Evolutionary conservation across 129 eudicot genomes (phyloP), one percentile per base, ranked within the genome.

Genomic region (Artemisia annua): DNA sequence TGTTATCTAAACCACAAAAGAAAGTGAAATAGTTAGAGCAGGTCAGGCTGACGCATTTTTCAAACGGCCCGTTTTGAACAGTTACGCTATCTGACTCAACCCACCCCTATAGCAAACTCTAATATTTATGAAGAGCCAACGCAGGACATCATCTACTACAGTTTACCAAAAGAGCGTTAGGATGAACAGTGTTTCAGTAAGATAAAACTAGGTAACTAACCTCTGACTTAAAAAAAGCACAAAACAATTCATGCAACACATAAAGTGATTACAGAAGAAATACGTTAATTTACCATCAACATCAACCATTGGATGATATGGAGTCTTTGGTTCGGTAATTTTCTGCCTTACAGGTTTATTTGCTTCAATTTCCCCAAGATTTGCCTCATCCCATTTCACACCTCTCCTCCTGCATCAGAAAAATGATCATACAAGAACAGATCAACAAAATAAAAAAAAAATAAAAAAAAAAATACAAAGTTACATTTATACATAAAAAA

Each of bases 321-420:
- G 89, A 67, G 93, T 91, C 88, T 88, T 88, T 13, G 87, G 96
- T 72, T 86, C 92, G 3, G 92, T 88, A 26, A 88, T 84, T 82
- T 91, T 91, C 83, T 91, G 97, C 81, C 97, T 83, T 54, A 87
- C 89, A 7, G 97, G 95, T 78, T 86, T 88, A 66, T 86, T 86
- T 67, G 85, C 83, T 82, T 88, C 97, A 68, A 86, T 91, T 69
- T 86, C 89, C 66, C 78, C 91, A 59, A 88, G 48, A 67, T 88
- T 88, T 3, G 80, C 85, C 62, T 91, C 96, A 81, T 91, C 82
- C 96, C 97, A 91, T 64, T 72, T 84, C 46, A 91, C 97, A 59
- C 82, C 82, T 48, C 85, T 74, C 74, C 84, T 86, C 48, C 70
- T 58, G 73, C 71, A 58, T 48, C 46, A 66, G 18, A 43, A 2